Base-by-base conservation (phyloP, 257 asterid genomes). In the Fraxinus quadrangulata region DNA sequence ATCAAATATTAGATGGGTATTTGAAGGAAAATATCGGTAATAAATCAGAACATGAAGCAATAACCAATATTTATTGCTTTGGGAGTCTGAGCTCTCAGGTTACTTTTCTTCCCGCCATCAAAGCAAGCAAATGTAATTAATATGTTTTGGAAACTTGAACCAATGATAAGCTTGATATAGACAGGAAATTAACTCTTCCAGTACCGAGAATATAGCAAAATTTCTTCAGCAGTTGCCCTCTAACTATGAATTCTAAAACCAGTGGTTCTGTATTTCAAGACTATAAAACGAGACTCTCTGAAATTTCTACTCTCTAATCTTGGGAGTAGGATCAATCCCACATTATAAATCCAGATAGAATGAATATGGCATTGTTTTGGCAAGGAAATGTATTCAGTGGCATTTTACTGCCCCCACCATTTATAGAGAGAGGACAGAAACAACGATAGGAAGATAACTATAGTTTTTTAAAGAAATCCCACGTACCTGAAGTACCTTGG, bases 401-500 rank as follows among this genome's bases (percentile, higher is more conserved):
- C 77, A 70, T 40, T 68, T 65, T 66, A 63, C 45, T 68, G 63
- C 12, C 45, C 45, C 40, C 6, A 74, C 31, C 73, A 79, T 3
- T 61, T 67, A 16, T 40, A 79, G 73, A 67, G 37, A 45, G n/a
- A 67, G 4, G 45, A 39, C 45, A 71, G 40, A 67, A 73, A 70
- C 13, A 40, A 76, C 49, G 30, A 31, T n/a, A 66, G 73, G 78
- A 42, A 14, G 23, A 79, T 34, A 75, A 61, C 34, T 12, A 34
- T 31, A 31, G 30, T 19, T 30, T 19, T 30, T 39, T 71, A 63
- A 45, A 16, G 71, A 69, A 71, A 71, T 42, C 75, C 66, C 75
- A 82, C 78, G 51, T 86, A 93, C 99, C 92, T 49, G 97, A 90
- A 83, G 87, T 74, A 65, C 94, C 89, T 84, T 86, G 94, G 59